A percentile compares a stretch with the other conserved stretches of the same genome.
Conservation (phyloP, 768 basidiomycete genomes). For the Russula earlei region DNA sequence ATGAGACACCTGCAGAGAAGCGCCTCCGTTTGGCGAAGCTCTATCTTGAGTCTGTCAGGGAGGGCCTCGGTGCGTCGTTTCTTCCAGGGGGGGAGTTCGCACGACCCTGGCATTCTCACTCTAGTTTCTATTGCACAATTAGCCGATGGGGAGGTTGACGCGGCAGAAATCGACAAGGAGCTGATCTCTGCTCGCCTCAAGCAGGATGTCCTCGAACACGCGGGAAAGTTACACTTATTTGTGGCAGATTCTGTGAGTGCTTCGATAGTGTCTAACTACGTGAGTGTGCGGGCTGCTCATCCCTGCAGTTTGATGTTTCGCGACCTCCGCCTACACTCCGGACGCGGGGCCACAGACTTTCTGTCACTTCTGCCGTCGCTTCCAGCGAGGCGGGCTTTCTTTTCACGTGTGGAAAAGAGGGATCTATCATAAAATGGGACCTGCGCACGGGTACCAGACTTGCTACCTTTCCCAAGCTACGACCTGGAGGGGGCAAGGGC, state of each 20-base stretch:
- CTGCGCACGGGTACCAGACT: conserved; percentile 53
- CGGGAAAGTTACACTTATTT: conserved; percentile 78
- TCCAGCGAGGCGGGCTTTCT: conserved; percentile 64
- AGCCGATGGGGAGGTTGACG: conserved; percentile 90
- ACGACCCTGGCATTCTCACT: not conserved
- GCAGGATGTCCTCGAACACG: conserved; percentile 84
- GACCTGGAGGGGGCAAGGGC: conserved; percentile 34
- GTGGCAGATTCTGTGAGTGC: conserved; percentile 59
- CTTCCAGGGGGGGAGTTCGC: too few species aligned
- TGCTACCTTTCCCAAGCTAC: conserved; percentile 50
- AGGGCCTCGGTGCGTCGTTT: conserved; percentile 43
- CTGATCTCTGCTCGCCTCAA: conserved; percentile 84
- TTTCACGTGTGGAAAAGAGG: conserved; percentile 90
- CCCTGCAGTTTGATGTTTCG: conserved; percentile 48
- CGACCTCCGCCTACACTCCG: conserved; percentile 42
- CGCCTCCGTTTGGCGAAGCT: conserved; percentile 81
- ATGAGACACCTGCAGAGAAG: conserved; percentile 92
- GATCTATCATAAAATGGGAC: conserved; percentile 81
- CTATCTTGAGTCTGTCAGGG: conserved; percentile 80
- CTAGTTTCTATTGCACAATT: not conserved
- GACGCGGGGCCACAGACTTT: conserved; percentile 64
- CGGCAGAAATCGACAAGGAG: conserved; percentile 91
- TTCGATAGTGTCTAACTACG: not conserved
- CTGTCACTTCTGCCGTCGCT: conserved; percentile 74
- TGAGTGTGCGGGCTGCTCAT: not conserved